Evolutionary conservation across 495 filamentous ascomycete genomes (phyloP), one percentile per base, ranked within the genome.

Genomic region (Sordaria brevicollis): DNA sequence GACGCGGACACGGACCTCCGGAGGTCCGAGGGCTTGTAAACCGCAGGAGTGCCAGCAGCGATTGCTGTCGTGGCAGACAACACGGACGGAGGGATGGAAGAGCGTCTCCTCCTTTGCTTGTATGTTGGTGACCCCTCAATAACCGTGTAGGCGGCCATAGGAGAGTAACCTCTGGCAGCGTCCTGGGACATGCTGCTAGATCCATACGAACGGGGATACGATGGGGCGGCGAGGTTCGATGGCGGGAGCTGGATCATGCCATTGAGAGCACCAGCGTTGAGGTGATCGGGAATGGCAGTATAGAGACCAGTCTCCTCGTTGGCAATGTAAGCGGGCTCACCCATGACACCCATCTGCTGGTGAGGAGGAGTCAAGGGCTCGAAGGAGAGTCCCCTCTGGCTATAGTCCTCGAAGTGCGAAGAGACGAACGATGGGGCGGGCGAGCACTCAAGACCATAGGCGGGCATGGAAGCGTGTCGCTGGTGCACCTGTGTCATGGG

Each of bases 121-220:
- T 99, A 99, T 11, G 94, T 97, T 31, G 95, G 95, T 6, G 95
- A 99, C 25, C 95, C 95, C 82, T 99, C 95, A 74, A 99, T 93
- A 57, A 97, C 92, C 15, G 94, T 94, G 84, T 96, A 99, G 68
- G 93, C 89, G 49, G 49, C 49, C 49, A 62, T 62, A 25, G 49
- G 49, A 31, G 49, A 62, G 25, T 62, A 62, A 11, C 5, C 25
- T 17, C 49, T 62, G 2, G 49, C 21, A 31, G 5, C 25, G 1
- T 31, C 49, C 13, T 62, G 49, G 17, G 49, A 62, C 25, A 62
- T 62, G 75, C 92, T 95, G 75, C 89, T 92, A 33, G 86, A 79
- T 17, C 88, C 87, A 74, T 90, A 97, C 41, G 87, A 84, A 39
- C 93, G 88, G 19, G 90, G 86, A 79, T 90, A 97, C 71, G 92